Evolutionary conservation across 768 basidiomycete species (phyloP).

Genomic region (Coprinopsis cinerea): DNA sequence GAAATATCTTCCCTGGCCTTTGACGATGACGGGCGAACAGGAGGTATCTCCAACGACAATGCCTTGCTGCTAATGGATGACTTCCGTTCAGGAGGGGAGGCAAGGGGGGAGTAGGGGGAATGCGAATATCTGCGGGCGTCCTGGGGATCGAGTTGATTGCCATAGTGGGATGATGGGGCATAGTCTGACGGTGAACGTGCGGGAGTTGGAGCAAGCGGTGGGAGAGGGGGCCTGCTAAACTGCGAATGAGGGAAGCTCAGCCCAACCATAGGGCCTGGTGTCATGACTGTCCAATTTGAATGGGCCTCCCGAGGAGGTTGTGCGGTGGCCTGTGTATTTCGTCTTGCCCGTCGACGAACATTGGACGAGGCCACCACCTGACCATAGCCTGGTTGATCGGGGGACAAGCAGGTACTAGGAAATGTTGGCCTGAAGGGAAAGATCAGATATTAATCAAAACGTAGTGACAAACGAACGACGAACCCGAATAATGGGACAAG

Average conservation of each 20-base stretch:
- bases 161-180: slow-evolving; percentile 8
- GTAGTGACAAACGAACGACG: slow-evolving; percentile 11
- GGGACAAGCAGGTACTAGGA: slow-evolving; percentile 75
- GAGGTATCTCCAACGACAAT: slow-evolving; percentile 28
- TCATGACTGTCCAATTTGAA: slow-evolving; percentile 44
- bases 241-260: slow-evolving; percentile 7
- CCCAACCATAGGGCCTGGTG: slow-evolving; percentile 25
- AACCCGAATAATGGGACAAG: slow-evolving; percentile 87
- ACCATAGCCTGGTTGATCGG: slow-evolving; percentile 83
- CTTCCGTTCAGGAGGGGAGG: slow-evolving; percentile 8
- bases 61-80: slow-evolving; percentile 15
- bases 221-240: slow-evolving; percentile 11
- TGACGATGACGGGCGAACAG: slow-evolving; percentile 17
- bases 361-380: slow-evolving; percentile 65
- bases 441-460: neutral
- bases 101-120: slow-evolving; percentile 17
- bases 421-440: slow-evolving; percentile 61
- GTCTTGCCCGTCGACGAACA: slow-evolving; percentile 56
- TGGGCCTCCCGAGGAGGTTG: slow-evolving; percentile 25
- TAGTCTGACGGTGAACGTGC: slow-evolving; percentile 16
- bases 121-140: slow-evolving; percentile 19
- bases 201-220: slow-evolving; percentile 14
- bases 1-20: slow-evolving; percentile 29
- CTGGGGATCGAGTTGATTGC: slow-evolving; percentile 7
- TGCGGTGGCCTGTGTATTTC: slow-evolving; percentile 35